Evolutionary conservation across 1,284 basidiomycete genomes (phyloP), one percentile per base, ranked within the genome.

Genomic region (Macrocybe sp.): DNA sequence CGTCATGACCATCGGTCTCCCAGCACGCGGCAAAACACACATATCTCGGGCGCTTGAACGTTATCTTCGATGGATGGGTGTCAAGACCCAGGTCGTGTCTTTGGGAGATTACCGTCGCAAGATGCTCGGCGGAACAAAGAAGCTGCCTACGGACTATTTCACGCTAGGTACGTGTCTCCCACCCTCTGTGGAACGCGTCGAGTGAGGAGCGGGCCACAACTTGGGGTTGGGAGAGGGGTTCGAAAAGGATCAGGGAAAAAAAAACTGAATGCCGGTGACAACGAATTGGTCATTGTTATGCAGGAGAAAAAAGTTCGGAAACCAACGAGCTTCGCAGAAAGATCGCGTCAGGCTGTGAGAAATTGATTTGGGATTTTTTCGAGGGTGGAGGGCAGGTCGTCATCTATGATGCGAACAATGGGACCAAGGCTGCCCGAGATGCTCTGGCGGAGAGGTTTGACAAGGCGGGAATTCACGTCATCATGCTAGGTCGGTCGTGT

Each of bases 341-440:
- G 52, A 84, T 97, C 52, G 81, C 85, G 45, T 75, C 78, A 2
- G 91, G 87, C 11, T 89, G 97, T 55, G 93, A 98, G 67, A 77
- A 89, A 60, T 74, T 85, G 46, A 93, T 99, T 39, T 86, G 84
- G 79, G 84, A 93, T 52, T 97, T 90, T 67, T 99, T 97, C 70
- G 78, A 83, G 54, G 73, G 73, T 1, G 85, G 89, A 8, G 95
- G 95, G 0, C 96, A 99, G 65, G 95, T 99, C 11, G 92, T 96
- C 32, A 95, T 99, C 52, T 99, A 98, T 70, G 97, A 99, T 64
- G 97, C 97, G n/a, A 99, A 99, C 65, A 98, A 99, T 60, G 92
- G 93, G 1, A 85, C 83, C 7, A 74, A 76, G 41, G 76, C 74
- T 38, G 76, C 78, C 34, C 74, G 97, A 44, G 80, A 85, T 53